Evolutionary conservation across 2,329 filamentous ascomycete species (phyloP).

Genomic region (Aspergillus fijiensis): DNA sequence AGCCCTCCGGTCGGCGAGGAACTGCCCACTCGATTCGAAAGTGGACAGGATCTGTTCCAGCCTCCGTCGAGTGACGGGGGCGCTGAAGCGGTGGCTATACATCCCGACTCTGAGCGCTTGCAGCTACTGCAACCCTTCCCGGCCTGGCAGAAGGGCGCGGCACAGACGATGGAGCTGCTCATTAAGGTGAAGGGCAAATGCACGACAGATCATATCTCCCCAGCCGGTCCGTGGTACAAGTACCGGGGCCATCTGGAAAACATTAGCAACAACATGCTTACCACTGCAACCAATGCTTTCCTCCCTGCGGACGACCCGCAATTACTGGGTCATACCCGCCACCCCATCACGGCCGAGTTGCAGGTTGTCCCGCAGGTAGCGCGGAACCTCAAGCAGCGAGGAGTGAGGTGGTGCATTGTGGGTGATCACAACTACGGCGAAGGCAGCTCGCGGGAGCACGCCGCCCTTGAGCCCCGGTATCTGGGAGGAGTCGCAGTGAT

Average conservation of each 20-base stretch:
- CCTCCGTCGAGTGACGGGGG: conserved; percentile 14
- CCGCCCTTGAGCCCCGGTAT: conserved; percentile 91
- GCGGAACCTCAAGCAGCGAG: conserved; percentile 92
- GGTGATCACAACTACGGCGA: conserved; percentile 99
- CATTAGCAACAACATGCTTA: conserved; percentile 99
- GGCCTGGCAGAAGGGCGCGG: conserved; percentile 57
- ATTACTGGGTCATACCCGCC: conserved; percentile 24
- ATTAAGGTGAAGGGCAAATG: conserved; percentile 95
- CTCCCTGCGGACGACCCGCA: conserved; percentile 23
- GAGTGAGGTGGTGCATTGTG: conserved; percentile 89
- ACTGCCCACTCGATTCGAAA: conserved; percentile 74
- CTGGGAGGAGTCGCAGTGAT: conserved; percentile 94
- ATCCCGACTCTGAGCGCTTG: conserved; percentile 18
- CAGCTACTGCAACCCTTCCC: conserved; percentile 19
- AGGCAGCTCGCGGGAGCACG: conserved; percentile 92
- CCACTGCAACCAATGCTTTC: conserved; percentile 82
- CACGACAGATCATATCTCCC: conserved; percentile 87
- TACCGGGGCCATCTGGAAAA: conserved; percentile 98
- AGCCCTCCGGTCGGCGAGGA: conserved; percentile 80
- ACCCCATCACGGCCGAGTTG: conserved; percentile 74
- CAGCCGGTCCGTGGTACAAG: conserved; percentile 89
- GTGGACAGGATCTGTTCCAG: conserved; percentile 70
- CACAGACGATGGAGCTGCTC: conserved; percentile 74
- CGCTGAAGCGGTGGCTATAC: conserved; percentile 9
- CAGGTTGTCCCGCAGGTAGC: conserved; percentile 85